Conservation (phyloP, 2,329 filamentous ascomycete genomes). For the Exophiala viscosa region DNA sequence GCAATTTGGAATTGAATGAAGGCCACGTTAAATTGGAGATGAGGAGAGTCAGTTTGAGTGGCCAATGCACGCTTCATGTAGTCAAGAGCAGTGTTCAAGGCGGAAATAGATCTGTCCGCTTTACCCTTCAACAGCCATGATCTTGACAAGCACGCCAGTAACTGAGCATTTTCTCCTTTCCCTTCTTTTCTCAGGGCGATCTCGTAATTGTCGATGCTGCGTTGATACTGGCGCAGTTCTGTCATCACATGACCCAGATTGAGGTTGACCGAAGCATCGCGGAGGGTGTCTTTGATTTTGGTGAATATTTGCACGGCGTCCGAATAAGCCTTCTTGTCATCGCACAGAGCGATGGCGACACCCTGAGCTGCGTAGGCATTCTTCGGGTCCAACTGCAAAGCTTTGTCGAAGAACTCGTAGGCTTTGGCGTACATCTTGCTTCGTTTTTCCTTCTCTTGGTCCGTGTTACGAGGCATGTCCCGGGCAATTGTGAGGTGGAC, state of each 20-base stretch:
- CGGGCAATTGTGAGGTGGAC: constrained; percentile 81
- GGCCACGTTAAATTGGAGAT: constrained; percentile 96
- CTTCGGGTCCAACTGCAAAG: constrained; percentile 85
- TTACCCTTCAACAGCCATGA: constrained; percentile 82
- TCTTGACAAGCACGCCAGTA: constrained; percentile 80
- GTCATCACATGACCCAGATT: constrained; percentile 92
- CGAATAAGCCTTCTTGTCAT: constrained; percentile 87
- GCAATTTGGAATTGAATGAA: constrained; percentile 96
- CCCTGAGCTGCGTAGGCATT: constrained; percentile 97
- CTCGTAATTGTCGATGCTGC: constrained; percentile 93
- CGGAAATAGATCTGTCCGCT: constrained; percentile 59
- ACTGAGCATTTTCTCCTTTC: constrained; percentile 55
- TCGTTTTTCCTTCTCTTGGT: constrained; percentile 86
- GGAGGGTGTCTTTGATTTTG: constrained; percentile 84
- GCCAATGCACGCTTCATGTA: constrained; percentile 66
- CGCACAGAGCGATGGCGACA: constrained; percentile 86
- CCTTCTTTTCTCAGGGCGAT: constrained; percentile 70
- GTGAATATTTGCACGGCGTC: constrained; percentile 81
- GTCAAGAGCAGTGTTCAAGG: constrained; percentile 62
- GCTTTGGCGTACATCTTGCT: constrained; percentile 83
- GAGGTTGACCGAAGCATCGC: constrained; percentile 81
- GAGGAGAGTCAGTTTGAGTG: constrained; percentile 75
- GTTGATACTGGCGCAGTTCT: constrained; percentile 82
- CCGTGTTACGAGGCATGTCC: constrained; percentile 89
- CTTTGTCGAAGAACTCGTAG: constrained; percentile 98